Base-by-base conservation (phyloP, 805 yeast genomes). In the Wickerhamomyces hampshirensis region DNA sequence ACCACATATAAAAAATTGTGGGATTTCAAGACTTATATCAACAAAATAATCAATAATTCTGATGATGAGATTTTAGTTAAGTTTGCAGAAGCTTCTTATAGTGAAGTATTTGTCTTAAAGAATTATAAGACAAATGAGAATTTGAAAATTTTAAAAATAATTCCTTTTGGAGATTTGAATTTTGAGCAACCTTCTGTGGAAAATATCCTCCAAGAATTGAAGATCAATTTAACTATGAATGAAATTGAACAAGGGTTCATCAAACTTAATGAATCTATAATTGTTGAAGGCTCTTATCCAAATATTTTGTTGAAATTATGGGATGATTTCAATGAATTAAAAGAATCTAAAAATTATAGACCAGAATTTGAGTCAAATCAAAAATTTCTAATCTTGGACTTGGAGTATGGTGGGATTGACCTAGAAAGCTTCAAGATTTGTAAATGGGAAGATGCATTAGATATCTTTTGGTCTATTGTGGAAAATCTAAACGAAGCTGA, bases 391-490 rank as follows among this genome's bases (percentile, higher is more conserved):
- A 51, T 68, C 15, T 42, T 66, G 41, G 56, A 65, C 21, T 44
- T 65, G 17, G 68, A 66, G 24, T 62, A 62, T 44, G 68, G 65
- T 19, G 73, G 73, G 15, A 37, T 56, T 9, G 70, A 68, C 38
- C 58, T 77, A 26, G 73, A 71, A 44, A 59, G 63, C 33, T 71
- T 63, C 39, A 50, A 51, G 30, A 39, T 77, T 12, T 44, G 47
- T 18, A 55, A 61, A 23, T 66, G 71, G 70, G 44, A 44, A 10
- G 62, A 63, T 38, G 63, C 69, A 4, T 46, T 47, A 30, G 62
- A 51, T 8, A 67, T 82, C 1, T 78, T 82, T 46, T 71, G 78
- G 75, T 68, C 67, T 42, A 59, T 77, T 18, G 75, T 66, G 2
- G 55, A 61, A n/a, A 56, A 66, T 5, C 56, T 82, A 18, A 68